Base-by-base conservation (phyloP, 2,329 filamentous ascomycete genomes). In the Pyricularia pennisetigena region DNA sequence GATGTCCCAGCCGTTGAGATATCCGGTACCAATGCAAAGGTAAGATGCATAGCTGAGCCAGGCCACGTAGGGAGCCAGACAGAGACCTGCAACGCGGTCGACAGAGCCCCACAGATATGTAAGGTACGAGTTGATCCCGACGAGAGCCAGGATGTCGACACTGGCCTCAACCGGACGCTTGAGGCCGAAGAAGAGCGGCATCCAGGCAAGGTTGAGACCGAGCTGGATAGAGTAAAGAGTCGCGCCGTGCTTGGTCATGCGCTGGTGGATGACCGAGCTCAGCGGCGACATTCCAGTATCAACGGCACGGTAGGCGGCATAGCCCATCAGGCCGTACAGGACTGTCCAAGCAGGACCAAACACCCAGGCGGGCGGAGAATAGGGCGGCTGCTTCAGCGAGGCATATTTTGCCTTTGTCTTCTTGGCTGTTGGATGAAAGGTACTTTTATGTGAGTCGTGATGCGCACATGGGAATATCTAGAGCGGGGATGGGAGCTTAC, bases 41-140 rank as follows among this genome's bases (percentile, higher is more conserved):
- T 97, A 98, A 0, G 91, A 93, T 35, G 93, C 94, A 76, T 96
- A 97, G 67, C 88, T 82, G 73, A 97, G 80, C 94, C 94, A 98
- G 20, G 82, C 91, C 29, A 96, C 79, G 76, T 97, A 98, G 0
- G 94, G 94, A 28, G 86, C 85, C 78, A 97, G 84, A 71, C 88
- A 83, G 86, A 87, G 94, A 20, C 88, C 91, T 24, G 92, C 88
- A 8, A 88, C 83, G 24, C 82, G 77, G 76, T 97, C 94, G 64
- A 94, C 85, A 71, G 87, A 82, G 70, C 87, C 87, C 89, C 92
- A 97, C 69, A 91, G 79, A 74, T 90, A 91, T 16, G 91, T 85
- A 66, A 97, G 79, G 73, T 93, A 94, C 7, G 84, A 86, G 65
- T 92, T 91, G 32, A 90, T 81, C 9, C 90, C 92, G 0, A 90